These are phyloP conservation scores for Alternaria arbusti DNA, from an alignment of 2,329 filamentous ascomycete species.

Conservation along the genomic window DNA sequence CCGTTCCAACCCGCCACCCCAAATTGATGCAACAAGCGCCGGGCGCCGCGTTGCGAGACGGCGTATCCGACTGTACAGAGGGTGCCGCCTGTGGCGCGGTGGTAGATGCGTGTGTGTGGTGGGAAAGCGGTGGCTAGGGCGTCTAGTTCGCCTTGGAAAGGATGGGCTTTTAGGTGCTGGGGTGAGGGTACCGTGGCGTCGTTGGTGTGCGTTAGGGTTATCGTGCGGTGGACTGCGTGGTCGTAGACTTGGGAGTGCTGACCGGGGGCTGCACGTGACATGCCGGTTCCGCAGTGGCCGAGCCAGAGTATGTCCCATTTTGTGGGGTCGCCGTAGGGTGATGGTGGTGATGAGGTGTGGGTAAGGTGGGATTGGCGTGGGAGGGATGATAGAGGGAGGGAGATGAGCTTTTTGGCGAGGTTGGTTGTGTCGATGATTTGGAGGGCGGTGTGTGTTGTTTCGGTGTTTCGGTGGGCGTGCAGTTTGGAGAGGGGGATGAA, in stretches of 20 bases:
- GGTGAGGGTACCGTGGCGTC: conserved; percentile 32
- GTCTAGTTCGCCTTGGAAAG: conserved; percentile 36
- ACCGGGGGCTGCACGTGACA: conserved; percentile 26
- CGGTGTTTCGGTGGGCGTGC: conserved; percentile 26
- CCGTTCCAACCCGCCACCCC: conserved; percentile 38
- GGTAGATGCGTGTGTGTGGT: conserved; percentile 37
- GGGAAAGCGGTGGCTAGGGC: conserved; percentile 32
- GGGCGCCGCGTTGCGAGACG: conserved; percentile 39
- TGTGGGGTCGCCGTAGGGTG: conserved; percentile 42
- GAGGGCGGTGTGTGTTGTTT: conserved; percentile 32
- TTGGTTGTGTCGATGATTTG: conserved; percentile 32
- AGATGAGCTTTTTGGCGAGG: conserved; percentile 28
- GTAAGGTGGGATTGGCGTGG: not conserved
- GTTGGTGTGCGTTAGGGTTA: conserved; percentile 24
- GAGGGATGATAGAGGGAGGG: conserved; percentile 24
- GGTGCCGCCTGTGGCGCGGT: conserved; percentile 33
- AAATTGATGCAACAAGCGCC: conserved; percentile 38
- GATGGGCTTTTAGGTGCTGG: conserved; percentile 38
- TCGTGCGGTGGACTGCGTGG: conserved; percentile 1
- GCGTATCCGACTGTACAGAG: conserved; percentile 41
- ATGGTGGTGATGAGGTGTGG: conserved; percentile 4
- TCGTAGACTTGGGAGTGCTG: conserved; percentile 18
- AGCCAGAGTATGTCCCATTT: conserved; percentile 53
- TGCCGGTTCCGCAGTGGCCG: conserved; percentile 43
- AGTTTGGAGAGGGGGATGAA: conserved; percentile 4